These are phyloP conservation scores for Wickerhamiella occidentalis DNA, from an alignment of 805 yeast species.

Conservation along the genomic window DNA sequence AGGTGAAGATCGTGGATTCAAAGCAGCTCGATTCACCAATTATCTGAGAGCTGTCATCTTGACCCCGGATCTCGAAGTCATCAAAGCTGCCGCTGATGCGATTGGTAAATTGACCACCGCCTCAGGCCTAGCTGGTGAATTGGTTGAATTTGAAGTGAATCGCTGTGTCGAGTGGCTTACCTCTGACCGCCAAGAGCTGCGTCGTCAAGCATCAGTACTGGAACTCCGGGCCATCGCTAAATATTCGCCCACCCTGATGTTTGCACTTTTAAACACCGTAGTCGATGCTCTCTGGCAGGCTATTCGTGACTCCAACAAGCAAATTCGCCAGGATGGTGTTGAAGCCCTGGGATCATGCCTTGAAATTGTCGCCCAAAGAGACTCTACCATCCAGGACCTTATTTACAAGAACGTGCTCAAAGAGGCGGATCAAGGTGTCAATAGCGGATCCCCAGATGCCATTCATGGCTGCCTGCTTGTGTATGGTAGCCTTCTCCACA, in stretches of 20 bases:
- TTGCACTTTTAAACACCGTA: conserved; percentile 64
- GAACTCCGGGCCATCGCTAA: conserved; percentile 73
- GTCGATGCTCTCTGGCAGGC: conserved; percentile 82
- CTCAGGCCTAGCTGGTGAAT: conserved; percentile 78
- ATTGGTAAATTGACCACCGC: conserved; percentile 82
- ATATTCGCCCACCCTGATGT: conserved; percentile 74
- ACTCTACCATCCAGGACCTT: conserved; percentile 49
- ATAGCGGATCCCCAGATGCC: conserved; percentile 42
- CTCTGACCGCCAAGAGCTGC: conserved; percentile 67
- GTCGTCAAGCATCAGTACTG: conserved; percentile 79
- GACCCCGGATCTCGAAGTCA: conserved; percentile 69
- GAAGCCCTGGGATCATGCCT: conserved; percentile 65
- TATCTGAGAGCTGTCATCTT: conserved; percentile 71
- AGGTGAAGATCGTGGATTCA: conserved; percentile 71
- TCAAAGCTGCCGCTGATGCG: conserved; percentile 76
- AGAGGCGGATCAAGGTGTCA: conserved; percentile 50
- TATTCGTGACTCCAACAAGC: conserved; percentile 61
- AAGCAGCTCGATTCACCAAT: conserved; percentile 83
- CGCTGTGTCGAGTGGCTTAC: conserved; percentile 85
- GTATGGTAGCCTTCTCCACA: conserved; percentile 60
- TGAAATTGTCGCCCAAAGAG: conserved; percentile 68
- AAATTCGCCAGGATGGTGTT: conserved; percentile 75
- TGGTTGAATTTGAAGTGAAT: conserved; percentile 85
- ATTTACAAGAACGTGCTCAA: conserved; percentile 66
- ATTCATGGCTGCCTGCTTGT: conserved; percentile 83